Evolutionary conservation across 768 basidiomycete genomes (phyloP).

Genomic region (Boletus barrowsii): DNA sequence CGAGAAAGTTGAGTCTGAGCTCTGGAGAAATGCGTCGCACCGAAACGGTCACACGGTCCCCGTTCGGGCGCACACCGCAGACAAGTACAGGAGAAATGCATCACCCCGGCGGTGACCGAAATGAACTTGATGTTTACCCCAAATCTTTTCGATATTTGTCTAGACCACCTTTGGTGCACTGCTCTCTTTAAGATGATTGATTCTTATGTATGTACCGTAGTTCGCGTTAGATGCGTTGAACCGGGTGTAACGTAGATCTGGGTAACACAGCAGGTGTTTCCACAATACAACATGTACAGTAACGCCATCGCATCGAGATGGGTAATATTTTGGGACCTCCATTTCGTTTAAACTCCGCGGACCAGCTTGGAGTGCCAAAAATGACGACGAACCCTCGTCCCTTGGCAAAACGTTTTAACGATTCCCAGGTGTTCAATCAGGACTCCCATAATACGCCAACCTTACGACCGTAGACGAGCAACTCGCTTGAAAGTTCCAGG

Average conservation of each 20-base stretch:
- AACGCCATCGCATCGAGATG: no score
- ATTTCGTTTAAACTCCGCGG: slow-evolving; percentile 14
- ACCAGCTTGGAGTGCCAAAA: slow-evolving; percentile 4
- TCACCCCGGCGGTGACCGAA: slow-evolving; percentile 43
- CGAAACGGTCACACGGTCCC: slow-evolving; percentile 23
- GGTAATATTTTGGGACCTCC: not conserved
- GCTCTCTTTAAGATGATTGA: slow-evolving; percentile 5
- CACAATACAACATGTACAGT: no score
- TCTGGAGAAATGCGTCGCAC: slow-evolving; percentile 19
- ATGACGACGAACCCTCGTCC: slow-evolving; percentile 10
- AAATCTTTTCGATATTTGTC: slow-evolving; percentile 7
- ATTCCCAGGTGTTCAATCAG: slow-evolving; percentile 16
- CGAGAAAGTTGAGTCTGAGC: slow-evolving; percentile 29
- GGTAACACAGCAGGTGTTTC: no score
- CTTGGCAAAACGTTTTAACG: slow-evolving; percentile 1
- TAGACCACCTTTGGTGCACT: slow-evolving; percentile 8
- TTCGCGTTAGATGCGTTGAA: slow-evolving; percentile 5
- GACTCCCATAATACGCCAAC: slow-evolving; percentile 4
- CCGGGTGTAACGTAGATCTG: slow-evolving; percentile 12
- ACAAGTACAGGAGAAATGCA: slow-evolving; percentile 39
- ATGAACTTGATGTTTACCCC: slow-evolving; percentile 7
- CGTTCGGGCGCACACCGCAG: slow-evolving; percentile 28
- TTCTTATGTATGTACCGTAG: slow-evolving; percentile 18
- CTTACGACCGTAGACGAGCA: slow-evolving; percentile 6
- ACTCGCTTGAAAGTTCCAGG: slow-evolving; percentile 1